A percentile compares a stretch with the other conserved stretches of the same genome.
Conservation (phyloP, 768 basidiomycete genomes). For the Collybiopsis confluens region DNA sequence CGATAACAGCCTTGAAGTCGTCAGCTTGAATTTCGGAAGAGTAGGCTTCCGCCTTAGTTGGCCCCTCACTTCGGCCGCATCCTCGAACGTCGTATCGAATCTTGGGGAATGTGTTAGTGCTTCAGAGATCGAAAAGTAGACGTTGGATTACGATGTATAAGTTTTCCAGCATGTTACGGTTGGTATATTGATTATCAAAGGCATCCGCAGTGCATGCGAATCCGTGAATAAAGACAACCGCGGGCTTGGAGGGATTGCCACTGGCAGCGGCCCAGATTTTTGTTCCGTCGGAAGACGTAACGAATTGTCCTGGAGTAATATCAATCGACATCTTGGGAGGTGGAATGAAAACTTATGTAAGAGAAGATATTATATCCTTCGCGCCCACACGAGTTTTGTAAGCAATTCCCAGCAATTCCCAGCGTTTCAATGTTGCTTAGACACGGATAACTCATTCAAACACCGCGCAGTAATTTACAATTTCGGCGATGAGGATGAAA, state of each 20-base stretch:
- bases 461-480: too few relatives aligned
- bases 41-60: slow-evolving; percentile 11
- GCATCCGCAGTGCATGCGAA: slow-evolving; percentile 8
- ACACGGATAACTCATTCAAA: too few relatives aligned
- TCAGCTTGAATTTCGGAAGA: slow-evolving; percentile 13
- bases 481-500: too few relatives aligned
- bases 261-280: slow-evolving; percentile 17
- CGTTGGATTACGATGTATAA: slow-evolving; percentile 9
- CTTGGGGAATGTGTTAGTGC: not conserved
- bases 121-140: not conserved
- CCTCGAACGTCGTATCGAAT: slow-evolving; percentile 20
- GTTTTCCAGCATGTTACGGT: slow-evolving; percentile 1
- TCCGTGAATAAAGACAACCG: slow-evolving; percentile 18
- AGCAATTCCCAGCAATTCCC: too few relatives aligned
- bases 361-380: too few relatives aligned
- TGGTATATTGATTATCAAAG: slow-evolving; percentile 13
- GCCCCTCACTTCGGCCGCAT: slow-evolving; percentile 15
- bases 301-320: slow-evolving; percentile 5
- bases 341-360: too few relatives aligned
- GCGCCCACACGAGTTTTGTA: too few relatives aligned
- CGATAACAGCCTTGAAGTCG: slow-evolving; percentile 13
- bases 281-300: slow-evolving; percentile 14
- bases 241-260: slow-evolving; percentile 17
- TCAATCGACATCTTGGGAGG: slow-evolving; percentile 2
- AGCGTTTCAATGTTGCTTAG: too few relatives aligned